Evolutionary conservation across 352 stramenopile species (phyloP).

Genomic region (Lagenidium sp.): DNA sequence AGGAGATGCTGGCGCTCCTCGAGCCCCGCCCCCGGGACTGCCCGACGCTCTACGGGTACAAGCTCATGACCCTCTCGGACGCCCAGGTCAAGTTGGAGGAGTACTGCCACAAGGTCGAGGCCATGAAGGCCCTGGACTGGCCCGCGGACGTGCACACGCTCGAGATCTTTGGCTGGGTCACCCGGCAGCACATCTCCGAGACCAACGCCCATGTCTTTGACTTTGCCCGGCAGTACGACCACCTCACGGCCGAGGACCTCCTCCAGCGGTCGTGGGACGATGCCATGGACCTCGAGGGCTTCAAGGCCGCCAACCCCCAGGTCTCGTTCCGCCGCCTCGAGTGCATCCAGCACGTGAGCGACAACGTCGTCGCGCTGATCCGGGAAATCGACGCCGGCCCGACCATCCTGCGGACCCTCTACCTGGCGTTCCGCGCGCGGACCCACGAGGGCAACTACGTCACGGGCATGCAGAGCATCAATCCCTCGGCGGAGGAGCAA

Average conservation of each 20-base stretch:
- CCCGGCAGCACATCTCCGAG: conserved; percentile 15
- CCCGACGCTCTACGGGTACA: conserved; percentile 3
- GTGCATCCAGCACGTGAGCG: conserved; percentile 22
- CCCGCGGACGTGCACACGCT: conserved; percentile 3
- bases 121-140: conserved; percentile 4
- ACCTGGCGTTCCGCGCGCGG: conserved; percentile 17
- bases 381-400: conserved; percentile 23
- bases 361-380: conserved; percentile 18
- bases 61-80: conserved; percentile 5
- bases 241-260: conserved; percentile 15
- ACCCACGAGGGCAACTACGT: conserved; percentile 10
- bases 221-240: conserved; percentile 21
- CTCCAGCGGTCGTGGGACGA: conserved; percentile 18
- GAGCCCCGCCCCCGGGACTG: conserved; percentile 1
- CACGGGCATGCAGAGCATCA: conserved; percentile 25
- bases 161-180: conserved; percentile 29
- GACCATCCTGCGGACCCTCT: conserved; percentile 29
- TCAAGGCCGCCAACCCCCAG: conserved; percentile 6
- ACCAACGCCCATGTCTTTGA: conserved; percentile 35
- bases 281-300: conserved; percentile 14
- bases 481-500: conserved; percentile 13
- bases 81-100: conserved; percentile 5
- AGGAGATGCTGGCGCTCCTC: conserved; percentile 25
- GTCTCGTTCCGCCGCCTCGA: conserved; percentile 20
- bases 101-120: conserved; percentile 15